These are phyloP conservation scores for Ambrosiella beaveri DNA, from an alignment of 2,329 filamentous ascomycete genomes.

Conservation along the genomic window DNA sequence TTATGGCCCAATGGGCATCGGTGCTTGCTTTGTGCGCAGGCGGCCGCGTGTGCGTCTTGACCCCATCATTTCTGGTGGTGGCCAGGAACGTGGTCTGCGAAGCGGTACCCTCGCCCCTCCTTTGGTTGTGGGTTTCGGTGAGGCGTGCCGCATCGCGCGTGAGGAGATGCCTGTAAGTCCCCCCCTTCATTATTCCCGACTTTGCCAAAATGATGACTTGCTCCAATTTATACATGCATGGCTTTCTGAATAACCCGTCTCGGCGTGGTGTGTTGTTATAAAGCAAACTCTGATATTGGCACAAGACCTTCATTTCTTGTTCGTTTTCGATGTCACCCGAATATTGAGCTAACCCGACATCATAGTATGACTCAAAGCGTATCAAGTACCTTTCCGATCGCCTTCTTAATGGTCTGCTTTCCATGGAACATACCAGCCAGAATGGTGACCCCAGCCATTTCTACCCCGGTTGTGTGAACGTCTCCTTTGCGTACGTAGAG, in stretches of 20 bases:
- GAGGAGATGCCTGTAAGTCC: constrained; percentile 74
- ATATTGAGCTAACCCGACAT: constrained; percentile 14
- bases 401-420: constrained; percentile 62
- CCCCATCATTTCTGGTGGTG: constrained; percentile 88
- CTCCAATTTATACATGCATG: constrained; percentile 60
- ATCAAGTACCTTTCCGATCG: constrained; percentile 70
- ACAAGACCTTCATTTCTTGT: constrained; percentile 2
- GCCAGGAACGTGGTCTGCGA: constrained; percentile 84
- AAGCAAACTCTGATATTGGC: constrained; percentile 46
- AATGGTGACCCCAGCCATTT: constrained; percentile 73
- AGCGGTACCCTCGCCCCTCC: constrained; percentile 87
- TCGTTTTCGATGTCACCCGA: constrained; percentile 5
- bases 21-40: constrained; percentile 87
- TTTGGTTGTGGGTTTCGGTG: constrained; percentile 80
- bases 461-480: constrained; percentile 94
- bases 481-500: constrained; percentile 96
- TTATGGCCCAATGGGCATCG: constrained; percentile 93
- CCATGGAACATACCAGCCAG: constrained; percentile 80
- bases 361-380: constrained; percentile 81
- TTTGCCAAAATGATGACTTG: constrained; percentile 50
- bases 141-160: constrained; percentile 81
- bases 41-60: constrained; percentile 86
- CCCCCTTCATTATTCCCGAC: constrained; percentile 14
- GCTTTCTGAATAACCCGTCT: constrained; percentile 66
- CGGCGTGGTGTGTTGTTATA: constrained; percentile 39